Percentiles rank a stretch among this genome's conserved stretches.
phyloP scores from a whole-genome alignment of 352 stramenopile genomes.

The Phytophthora rubi region DNA sequence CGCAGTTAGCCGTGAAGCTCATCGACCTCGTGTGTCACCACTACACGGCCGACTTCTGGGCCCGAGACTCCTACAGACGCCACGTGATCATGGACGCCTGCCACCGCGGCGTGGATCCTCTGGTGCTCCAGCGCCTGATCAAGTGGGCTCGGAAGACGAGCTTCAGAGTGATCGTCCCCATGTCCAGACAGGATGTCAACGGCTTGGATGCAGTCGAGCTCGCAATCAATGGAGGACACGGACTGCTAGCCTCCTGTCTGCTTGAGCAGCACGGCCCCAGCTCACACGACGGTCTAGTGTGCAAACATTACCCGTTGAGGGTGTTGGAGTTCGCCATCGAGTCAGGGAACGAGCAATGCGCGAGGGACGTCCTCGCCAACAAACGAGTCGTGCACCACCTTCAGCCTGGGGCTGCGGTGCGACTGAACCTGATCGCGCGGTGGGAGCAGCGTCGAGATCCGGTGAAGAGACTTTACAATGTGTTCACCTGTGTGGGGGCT shows the following conservation, averaged over 20 bases:
- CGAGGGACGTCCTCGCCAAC: slow-evolving; percentile 4
- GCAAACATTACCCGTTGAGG: slow-evolving; percentile 18
- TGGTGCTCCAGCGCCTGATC: slow-evolving; percentile 18
- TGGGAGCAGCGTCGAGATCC: slow-evolving; percentile 14
- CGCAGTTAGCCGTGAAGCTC: slow-evolving; percentile 24
- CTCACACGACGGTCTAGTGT: slow-evolving; percentile 14
- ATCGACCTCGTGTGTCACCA: slow-evolving; percentile 24
- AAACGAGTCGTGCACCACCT: slow-evolving; percentile 18
- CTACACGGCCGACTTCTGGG: slow-evolving; percentile 19
- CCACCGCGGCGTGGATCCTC: slow-evolving; percentile 9
- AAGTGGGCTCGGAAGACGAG: slow-evolving; percentile 26
- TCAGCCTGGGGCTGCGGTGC: slow-evolving; percentile 2
- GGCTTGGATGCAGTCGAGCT: slow-evolving; percentile 21
- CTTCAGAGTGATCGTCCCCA: slow-evolving; percentile 9
- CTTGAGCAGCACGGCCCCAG: slow-evolving; percentile 1
- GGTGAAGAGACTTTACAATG: slow-evolving; percentile 17
- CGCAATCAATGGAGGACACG: slow-evolving; percentile 18
- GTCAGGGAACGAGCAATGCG: slow-evolving; percentile 12
- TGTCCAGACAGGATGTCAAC: slow-evolving; percentile 15
- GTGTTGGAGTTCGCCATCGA: slow-evolving; percentile 28
- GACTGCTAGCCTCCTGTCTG: slow-evolving; percentile 16
- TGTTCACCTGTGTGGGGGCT: slow-evolving; percentile 21
- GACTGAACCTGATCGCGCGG: slow-evolving; percentile 12
- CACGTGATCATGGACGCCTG: slow-evolving; percentile 33
- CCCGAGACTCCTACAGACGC: slow-evolving; percentile 10